Evolutionary conservation across 2,329 filamentous ascomycete species (phyloP), one percentile per base, ranked within the genome.

Genomic region (Diplodia intermedia): DNA sequence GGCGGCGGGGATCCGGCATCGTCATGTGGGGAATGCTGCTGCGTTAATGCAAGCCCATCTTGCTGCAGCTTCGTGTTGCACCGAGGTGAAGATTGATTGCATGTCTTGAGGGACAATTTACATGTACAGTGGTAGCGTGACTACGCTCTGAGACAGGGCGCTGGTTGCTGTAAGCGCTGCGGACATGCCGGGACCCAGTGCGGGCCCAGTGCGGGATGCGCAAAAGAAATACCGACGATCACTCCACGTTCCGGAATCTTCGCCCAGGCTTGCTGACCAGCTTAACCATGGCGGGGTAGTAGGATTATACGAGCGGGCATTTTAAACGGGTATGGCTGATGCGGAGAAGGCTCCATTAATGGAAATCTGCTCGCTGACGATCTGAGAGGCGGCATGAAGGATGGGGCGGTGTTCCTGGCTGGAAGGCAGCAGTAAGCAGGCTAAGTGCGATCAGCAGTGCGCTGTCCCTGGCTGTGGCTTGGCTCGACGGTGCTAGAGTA

Each of bases 1-100:
- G 60, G 60, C 60, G 60, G 60, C 60, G 60, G 60, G 60, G 60
- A 50, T 63, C 60, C 60, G 60, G 26, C 43, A 50, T 49, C 12
- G 47, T 52, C 43, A 52, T 63, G 60, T 50, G 60, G 43, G 31
- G 47, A 63, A 63, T 50, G 43, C 47, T 36, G 57, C 26, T 15
- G 26, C 23, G 43, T 36, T n/a, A 3, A 36, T 62, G 43, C 43
- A 62, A 9, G 43, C 29, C 11, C 23, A 7, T 23, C 4, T 50
- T 50, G 26, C 43, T 52, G 57, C 11, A 50, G 9, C 12, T 3
- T 7, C 12, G 18, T 50, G 26, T 62, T 23, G 38, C 57, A 36
- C 43, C 3, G 11, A 4, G 49, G 57, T 31, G 29, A 26, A 18
- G 26, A 50, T 26, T 15, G 4, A 50, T 15, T 49, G n/a, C 3